phyloP scores from a whole-genome alignment of 129 eudicot genomes.

The Lactuca saligna region DNA sequence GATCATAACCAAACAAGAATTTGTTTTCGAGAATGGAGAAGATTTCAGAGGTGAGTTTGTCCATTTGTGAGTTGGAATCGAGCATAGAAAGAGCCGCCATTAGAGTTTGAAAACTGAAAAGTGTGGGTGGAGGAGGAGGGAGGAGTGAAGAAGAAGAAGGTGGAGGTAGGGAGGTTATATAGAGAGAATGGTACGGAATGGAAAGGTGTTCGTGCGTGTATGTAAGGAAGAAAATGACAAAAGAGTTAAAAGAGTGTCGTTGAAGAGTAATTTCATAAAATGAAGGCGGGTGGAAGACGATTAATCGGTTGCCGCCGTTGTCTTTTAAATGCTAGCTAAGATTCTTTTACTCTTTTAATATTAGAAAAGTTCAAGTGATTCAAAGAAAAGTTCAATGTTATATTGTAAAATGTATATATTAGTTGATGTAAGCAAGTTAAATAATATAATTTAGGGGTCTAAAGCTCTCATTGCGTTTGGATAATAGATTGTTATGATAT shows the following conservation, averaged over 20 bases:
- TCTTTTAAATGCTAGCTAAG: constrained; percentile 19
- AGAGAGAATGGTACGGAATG: constrained; percentile 28
- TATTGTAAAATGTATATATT: too few relatives aligned
- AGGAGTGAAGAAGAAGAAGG: constrained; percentile 34
- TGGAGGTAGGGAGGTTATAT: constrained; percentile 31
- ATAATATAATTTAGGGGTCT: too few relatives aligned
- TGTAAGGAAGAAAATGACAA: constrained; percentile 26
- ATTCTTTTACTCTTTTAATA: constrained; percentile 5
- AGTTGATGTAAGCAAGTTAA: too few relatives aligned
- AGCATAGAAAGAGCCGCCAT: constrained; percentile 36
- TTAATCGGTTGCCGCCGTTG: constrained; percentile 28
- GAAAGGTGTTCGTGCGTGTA: constrained; percentile 33
- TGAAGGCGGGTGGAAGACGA: constrained; percentile 30
- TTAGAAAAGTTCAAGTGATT: not conserved
- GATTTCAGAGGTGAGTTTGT: constrained; percentile 64
- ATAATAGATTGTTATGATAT: too few relatives aligned
- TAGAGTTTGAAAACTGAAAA: constrained; percentile 10
- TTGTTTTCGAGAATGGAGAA: constrained; percentile 81
- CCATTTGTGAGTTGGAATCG: constrained; percentile 36
- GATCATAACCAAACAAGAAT: constrained; percentile 57
- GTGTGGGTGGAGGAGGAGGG: not conserved
- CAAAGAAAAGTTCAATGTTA: not conserved
- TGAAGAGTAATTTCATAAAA: constrained; percentile 27
- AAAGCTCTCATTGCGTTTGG: too few relatives aligned
- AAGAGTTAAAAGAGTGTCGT: constrained; percentile 17